These are phyloP conservation scores for Drechslerella coelobrocha DNA, from an alignment of 2,329 filamentous ascomycete species.

Conservation along the genomic window DNA sequence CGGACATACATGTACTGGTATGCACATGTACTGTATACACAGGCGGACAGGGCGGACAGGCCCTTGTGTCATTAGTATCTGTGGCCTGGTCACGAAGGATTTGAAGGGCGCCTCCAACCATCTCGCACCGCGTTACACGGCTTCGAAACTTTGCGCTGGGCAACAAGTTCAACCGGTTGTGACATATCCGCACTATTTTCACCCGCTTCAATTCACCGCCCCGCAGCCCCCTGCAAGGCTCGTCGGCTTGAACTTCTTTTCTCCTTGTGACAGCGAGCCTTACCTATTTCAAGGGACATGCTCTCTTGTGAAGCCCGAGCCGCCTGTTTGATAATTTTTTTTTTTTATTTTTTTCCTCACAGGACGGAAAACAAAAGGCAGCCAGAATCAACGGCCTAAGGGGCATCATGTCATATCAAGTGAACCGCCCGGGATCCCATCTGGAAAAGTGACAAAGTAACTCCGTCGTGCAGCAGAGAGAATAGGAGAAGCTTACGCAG, in stretches of 20 bases:
- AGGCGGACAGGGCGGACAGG: too few species aligned
- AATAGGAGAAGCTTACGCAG: constrained; percentile 25
- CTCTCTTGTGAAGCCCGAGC: constrained; percentile 41
- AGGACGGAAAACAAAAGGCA: constrained; percentile 26
- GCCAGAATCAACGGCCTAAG: constrained; percentile 10
- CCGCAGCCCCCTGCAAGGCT: constrained; percentile 13
- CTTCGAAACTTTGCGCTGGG: constrained; percentile 20
- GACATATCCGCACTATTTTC: constrained; percentile 8
- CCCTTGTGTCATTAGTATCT: too few species aligned
- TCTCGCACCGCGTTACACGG: constrained; percentile 10
- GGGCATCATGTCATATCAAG: not conserved
- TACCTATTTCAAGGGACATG: constrained; percentile 7
- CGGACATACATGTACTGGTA: not conserved
- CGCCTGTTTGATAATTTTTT: constrained; percentile 31
- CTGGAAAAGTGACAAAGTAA: constrained; percentile 17
- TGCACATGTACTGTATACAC: not conserved
- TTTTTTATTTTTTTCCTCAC: too few species aligned
- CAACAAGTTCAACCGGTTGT: constrained; percentile 5
- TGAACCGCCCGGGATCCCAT: constrained; percentile 5
- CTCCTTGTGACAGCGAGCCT: constrained; percentile 42
- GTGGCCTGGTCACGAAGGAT: too few species aligned
- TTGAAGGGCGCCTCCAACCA: too few species aligned
- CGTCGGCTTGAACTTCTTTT: constrained; percentile 21
- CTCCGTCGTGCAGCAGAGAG: constrained; percentile 11
- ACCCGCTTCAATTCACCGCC: constrained; percentile 19